Evolutionary conservation across 352 stramenopile species (phyloP).

Genomic region (Pythium biforme): DNA sequence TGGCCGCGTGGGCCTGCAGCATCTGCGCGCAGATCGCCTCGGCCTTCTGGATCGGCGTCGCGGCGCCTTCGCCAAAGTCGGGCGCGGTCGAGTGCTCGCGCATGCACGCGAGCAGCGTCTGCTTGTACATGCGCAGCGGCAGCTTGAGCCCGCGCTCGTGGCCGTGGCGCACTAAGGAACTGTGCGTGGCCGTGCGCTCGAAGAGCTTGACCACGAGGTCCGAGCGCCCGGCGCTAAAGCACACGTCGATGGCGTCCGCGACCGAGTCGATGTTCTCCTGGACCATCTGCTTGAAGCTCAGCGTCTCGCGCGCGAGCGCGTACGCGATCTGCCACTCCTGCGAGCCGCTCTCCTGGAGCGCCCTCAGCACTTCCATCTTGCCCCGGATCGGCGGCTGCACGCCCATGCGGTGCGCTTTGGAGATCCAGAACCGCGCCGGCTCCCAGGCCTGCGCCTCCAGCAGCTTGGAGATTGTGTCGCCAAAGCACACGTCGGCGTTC

Average conservation of each 20-base stretch:
- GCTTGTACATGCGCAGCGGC: conserved; percentile 72
- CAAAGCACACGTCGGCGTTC: conserved; percentile 60
- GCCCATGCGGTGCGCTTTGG: conserved; percentile 40
- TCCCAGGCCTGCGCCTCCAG: conserved; percentile 56
- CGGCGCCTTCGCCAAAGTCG: conserved; percentile 14
- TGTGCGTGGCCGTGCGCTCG: conserved; percentile 42
- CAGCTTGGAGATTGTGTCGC: conserved; percentile 79
- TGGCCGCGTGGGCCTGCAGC: conserved; percentile 37
- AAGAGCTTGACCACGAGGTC: conserved; percentile 67
- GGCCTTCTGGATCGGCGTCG: conserved; percentile 39
- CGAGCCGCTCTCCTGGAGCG: conserved; percentile 33
- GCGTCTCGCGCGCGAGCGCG: conserved; percentile 61
- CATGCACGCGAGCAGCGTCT: conserved; percentile 50
- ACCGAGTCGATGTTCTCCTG: conserved; percentile 69
- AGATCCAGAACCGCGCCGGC: conserved; percentile 56
- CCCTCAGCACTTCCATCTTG: conserved; percentile 54
- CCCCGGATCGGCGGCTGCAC: conserved; percentile 62
- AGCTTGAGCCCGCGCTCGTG: conserved; percentile 26
- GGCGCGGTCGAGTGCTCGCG: conserved; percentile 33
- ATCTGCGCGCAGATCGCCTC: conserved; percentile 69
- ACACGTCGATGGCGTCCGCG: conserved; percentile 67
- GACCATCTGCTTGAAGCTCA: conserved; percentile 65
- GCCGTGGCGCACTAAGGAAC: conserved; percentile 32
- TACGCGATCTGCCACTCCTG: conserved; percentile 79
- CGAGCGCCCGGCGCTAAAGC: conserved; percentile 39